Evolutionary conservation across 2,329 filamentous ascomycete species (phyloP), one percentile per base, ranked within the genome.

Genomic region (Verticillium klebahnii): DNA sequence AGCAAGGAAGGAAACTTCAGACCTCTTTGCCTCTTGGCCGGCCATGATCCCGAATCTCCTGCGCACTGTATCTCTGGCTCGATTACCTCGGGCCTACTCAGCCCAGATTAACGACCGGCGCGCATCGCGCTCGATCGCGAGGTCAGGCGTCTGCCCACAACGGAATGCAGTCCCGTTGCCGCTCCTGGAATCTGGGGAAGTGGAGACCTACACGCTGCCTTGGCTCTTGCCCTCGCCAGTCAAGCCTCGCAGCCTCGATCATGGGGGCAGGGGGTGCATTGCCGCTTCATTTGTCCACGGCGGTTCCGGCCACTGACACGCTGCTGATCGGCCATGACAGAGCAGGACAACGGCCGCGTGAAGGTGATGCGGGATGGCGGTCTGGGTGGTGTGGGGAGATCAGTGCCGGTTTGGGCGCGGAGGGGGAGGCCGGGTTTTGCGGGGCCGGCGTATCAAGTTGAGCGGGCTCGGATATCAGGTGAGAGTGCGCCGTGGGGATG

Each of bases 321-420:
- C 9, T 5, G 17, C 19, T n/a, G 9, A 50, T 50, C 17, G 23
- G 5, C 19, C 19, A n/a, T 50, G 40, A 23, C n/a, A 8, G 39
- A 50, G 5, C 34, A 23, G 40, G 40, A 7, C 4, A 9, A 9
- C n/a, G 25, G 5, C 40, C 19, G 9, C 19, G 5, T 11, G 5
- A 14, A n/a, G 40, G 19, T 23, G 40, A 19, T 25, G 56, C 23
- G 36, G 36, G 23, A 58, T 14, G n/a, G 15, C 12, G 34, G 29
- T 45, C 32, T 31, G 17, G 9, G n/a, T 36, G 9, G n/a, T 36
- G 36, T 58, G 34, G 19, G 56, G 56, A 39, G 34, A 58, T 58
- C 56, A 37, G 36, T 58, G 56, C 56, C 56, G 56, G 56, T 58
- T 58, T 40, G 56, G 56, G 56, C 56, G n/a, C 56, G 56, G 56